phyloP scores from a whole-genome alignment of 208 protist species.

The Acanthamoeba rhysodes region DNA sequence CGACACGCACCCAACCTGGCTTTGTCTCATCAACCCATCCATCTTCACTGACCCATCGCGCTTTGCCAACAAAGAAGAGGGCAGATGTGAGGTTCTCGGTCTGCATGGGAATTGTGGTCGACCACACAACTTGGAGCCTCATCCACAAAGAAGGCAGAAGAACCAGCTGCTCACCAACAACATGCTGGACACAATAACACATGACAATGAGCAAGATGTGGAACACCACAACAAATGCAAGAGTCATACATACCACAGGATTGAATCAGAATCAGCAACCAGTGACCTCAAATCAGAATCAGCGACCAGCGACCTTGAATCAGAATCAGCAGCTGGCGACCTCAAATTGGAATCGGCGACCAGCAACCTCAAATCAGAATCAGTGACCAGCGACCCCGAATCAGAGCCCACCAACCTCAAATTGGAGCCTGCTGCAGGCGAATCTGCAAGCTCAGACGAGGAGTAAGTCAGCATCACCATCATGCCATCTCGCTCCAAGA shows the following conservation, averaged over 20 bases:
- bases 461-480: background rate
- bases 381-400: too few relatives aligned
- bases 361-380: background rate
- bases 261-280: too few relatives aligned
- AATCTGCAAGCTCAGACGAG: background rate
- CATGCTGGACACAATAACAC: background rate
- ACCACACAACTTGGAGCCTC: background rate
- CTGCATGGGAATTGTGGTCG: background rate
- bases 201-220: background rate
- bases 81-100: background rate
- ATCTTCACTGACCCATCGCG: background rate
- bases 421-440: background rate
- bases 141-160: background rate
- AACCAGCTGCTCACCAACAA: background rate
- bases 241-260: too few relatives aligned
- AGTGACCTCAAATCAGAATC: too few relatives aligned
- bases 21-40: background rate
- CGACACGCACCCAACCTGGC: background rate
- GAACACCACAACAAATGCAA: background rate
- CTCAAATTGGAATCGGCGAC: background rate
- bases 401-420: too few relatives aligned
- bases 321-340: background rate
- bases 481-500: background rate
- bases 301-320: too few relatives aligned
- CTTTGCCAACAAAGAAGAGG: background rate